These are phyloP conservation scores for Vicia villosa DNA, from an alignment of 306 rosid genomes.

Conservation along the genomic window DNA sequence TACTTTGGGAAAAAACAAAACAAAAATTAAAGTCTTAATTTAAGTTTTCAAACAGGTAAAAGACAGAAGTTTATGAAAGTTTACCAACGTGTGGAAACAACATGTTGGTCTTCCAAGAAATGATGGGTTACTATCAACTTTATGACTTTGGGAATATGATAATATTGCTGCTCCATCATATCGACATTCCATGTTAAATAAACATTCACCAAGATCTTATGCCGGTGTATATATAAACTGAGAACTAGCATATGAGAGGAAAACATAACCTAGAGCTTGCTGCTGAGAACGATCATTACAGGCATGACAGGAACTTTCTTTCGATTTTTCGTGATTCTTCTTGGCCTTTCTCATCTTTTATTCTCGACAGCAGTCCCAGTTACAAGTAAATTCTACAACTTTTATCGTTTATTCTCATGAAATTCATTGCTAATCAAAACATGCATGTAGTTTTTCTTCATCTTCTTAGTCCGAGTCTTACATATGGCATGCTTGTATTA, in stretches of 20 bases:
- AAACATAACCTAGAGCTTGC: constrained; percentile 28
- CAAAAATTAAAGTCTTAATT: not conserved
- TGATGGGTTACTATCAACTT: constrained; percentile 51
- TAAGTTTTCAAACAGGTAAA: constrained; percentile 36
- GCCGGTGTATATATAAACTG: constrained; percentile 65
- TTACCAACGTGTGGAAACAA: constrained; percentile 39
- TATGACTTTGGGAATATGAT: constrained; percentile 44
- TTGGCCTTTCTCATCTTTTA: constrained; percentile 56
- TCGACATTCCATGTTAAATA: constrained; percentile 24
- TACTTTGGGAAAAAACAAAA: not conserved
- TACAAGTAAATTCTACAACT: constrained; percentile 53
- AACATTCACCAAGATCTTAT: constrained; percentile 25
- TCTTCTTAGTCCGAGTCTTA: constrained; percentile 11
- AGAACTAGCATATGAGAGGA: constrained; percentile 33
- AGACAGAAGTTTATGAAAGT: constrained; percentile 24
- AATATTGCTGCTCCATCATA: constrained; percentile 28
- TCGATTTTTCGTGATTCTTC: constrained; percentile 57
- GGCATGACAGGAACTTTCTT: constrained; percentile 49
- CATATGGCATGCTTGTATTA: not conserved
- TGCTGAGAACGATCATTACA: constrained; percentile 30
- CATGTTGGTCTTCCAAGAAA: constrained; percentile 40
- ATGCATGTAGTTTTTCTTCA: not conserved
- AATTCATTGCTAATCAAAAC: not conserved
- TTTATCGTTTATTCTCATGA: not conserved
- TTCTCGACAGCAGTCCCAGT: constrained; percentile 70